These are phyloP conservation scores for Trichoderma koningiopsis DNA, from an alignment of 2,329 filamentous ascomycete genomes.

Conservation along the genomic window DNA sequence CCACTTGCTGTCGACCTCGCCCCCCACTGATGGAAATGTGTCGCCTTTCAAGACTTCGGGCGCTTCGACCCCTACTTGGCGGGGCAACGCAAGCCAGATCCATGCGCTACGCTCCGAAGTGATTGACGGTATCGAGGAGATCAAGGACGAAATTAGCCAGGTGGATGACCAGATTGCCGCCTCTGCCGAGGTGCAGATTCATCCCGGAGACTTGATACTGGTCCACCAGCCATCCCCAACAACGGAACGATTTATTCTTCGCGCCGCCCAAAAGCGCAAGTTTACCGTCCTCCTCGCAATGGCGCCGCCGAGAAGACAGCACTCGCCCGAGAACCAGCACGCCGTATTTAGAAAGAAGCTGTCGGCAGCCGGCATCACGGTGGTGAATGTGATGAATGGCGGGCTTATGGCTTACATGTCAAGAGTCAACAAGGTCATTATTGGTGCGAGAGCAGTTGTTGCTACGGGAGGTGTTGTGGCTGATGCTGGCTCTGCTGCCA, in stretches of 20 bases:
- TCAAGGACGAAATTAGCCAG: constrained; percentile 91
- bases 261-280: constrained; percentile 83
- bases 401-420: constrained; percentile 94
- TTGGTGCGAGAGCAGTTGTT: constrained; percentile 83
- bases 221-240: constrained; percentile 84
- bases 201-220: constrained; percentile 88
- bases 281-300: constrained; percentile 89
- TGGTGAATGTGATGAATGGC: constrained; percentile 81
- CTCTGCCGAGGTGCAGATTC: constrained; percentile 87
- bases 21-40: constrained; percentile 48
- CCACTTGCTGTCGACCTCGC: constrained; percentile 76
- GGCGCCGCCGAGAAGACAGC: constrained; percentile 49
- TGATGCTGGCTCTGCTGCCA: constrained; percentile 77
- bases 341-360: constrained; percentile 74
- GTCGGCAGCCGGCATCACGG: constrained; percentile 73
- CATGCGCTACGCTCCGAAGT: constrained; percentile 86
- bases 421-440: constrained; percentile 90
- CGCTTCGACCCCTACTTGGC: constrained; percentile 51
- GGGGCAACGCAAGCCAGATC: constrained; percentile 47
- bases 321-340: constrained; percentile 44
- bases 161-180: constrained; percentile 92
- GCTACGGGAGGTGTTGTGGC: constrained; percentile 86
- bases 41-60: constrained; percentile 54
- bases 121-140: constrained; percentile 90
- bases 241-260: constrained; percentile 85